These are phyloP conservation scores for Kwoniella dejecticola DNA, from an alignment of 768 basidiomycete species.

Conservation along the genomic window DNA sequence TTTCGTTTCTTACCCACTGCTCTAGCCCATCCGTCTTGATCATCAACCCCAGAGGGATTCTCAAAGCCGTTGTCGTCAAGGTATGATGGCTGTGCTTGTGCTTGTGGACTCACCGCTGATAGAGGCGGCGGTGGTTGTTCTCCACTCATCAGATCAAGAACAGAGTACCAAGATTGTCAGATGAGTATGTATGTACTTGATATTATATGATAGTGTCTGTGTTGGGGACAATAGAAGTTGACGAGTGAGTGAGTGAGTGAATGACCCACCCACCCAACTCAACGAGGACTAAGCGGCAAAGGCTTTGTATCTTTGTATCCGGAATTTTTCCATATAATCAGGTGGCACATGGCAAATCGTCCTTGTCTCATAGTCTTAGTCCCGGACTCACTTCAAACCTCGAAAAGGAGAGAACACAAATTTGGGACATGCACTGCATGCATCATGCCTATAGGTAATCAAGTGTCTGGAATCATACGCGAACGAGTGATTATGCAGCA, in stretches of 20 bases:
- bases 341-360: constrained; percentile 9
- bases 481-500: no score
- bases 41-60: background rate
- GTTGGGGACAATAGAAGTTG: background rate
- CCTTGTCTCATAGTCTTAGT: no score
- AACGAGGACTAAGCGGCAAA: constrained; percentile 9
- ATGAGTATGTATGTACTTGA: background rate
- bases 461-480: no score
- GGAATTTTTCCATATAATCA: constrained; percentile 7
- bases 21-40: background rate
- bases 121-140: constrained; percentile 6
- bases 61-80: background rate
- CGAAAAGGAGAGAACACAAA: no score
- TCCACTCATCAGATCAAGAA: constrained; percentile 8
- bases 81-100: background rate
- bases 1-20: constrained; percentile 13
- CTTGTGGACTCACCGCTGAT: background rate
- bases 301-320: background rate
- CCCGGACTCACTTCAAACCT: no score
- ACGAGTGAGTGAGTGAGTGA: background rate
- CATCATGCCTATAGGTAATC: no score
- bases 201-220: background rate
- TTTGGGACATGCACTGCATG: no score
- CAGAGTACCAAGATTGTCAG: background rate
- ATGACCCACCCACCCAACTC: no score